Conservation (phyloP, 495 filamentous ascomycete species). For the Darksidea phi region DNA sequence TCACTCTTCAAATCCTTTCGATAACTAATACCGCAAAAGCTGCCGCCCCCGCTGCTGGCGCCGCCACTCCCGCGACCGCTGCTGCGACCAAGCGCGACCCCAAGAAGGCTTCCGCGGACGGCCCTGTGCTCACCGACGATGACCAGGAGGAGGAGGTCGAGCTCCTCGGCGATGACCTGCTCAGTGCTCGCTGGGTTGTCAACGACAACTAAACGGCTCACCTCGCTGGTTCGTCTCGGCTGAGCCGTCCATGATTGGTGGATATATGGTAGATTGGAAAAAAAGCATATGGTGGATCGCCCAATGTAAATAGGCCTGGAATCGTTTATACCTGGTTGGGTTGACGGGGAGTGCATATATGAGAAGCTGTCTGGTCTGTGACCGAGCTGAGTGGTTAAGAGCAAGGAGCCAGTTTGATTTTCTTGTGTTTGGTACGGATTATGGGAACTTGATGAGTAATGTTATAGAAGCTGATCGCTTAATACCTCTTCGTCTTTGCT, state of each 20-base stretch:
- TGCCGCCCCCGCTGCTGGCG: neutral
- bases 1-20: neutral
- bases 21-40: neutral
- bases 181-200: constrained; percentile 3
- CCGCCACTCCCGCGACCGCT: neutral
- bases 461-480: constrained; percentile 8
- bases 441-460: neutral
- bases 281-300: neutral
- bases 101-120: neutral
- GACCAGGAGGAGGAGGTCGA: constrained; percentile 26
- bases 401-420: neutral
- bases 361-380: constrained; percentile 5
- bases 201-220: neutral
- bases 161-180: constrained; percentile 3
- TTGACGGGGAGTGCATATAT: neutral
- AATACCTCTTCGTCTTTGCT: neutral
- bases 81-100: neutral
- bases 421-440: neutral
- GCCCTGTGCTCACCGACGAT: constrained; percentile 14
- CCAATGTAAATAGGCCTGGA: neutral
- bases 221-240: neutral
- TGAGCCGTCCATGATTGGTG: neutral
- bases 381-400: neutral
- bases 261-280: too few relatives aligned
- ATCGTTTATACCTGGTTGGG: neutral